Evolutionary conservation across 352 stramenopile genomes (phyloP).

Genomic region (Phytophthora tentaculata): DNA sequence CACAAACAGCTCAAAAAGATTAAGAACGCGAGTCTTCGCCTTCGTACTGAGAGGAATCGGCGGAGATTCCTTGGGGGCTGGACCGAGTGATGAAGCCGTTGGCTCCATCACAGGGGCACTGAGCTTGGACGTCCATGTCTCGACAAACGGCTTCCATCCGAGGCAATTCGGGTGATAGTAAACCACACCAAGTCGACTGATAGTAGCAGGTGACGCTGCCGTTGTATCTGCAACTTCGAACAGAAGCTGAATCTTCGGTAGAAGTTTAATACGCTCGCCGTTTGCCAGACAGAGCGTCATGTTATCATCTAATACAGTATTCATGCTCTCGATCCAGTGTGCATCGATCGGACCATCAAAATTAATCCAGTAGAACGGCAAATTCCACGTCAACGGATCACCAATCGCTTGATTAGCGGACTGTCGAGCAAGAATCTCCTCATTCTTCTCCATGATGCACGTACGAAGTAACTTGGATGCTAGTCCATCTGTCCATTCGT

Average conservation of each 20-base stretch:
- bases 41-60: conserved; percentile 39
- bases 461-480: conserved; percentile 72
- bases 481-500: conserved; percentile 86
- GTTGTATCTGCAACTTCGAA: conserved; percentile 93
- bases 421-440: conserved; percentile 44
- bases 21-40: conserved; percentile 46
- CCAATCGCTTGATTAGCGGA: conserved; percentile 24
- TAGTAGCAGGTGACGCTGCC: conserved; percentile 92
- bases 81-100: not conserved
- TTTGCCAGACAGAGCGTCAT: conserved; percentile 92
- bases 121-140: conserved; percentile 65
- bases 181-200: conserved; percentile 91
- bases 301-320: conserved; percentile 92
- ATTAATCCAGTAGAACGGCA: conserved; percentile 81
- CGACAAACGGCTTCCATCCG: conserved; percentile 68
- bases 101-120: conserved; percentile 17
- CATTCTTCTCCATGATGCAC: conserved; percentile 78
- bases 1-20: conserved; percentile 73
- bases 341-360: conserved; percentile 87
- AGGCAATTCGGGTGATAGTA: conserved; percentile 84
- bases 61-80: conserved; percentile 1
- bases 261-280: conserved; percentile 86
- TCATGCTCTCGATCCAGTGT: conserved; percentile 89
- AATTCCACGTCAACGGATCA: conserved; percentile 26
- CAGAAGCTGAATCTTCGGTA: conserved; percentile 89